These are phyloP conservation scores for Sparassis latifolia DNA, from an alignment of 1,284 basidiomycete genomes.

Conservation along the genomic window DNA sequence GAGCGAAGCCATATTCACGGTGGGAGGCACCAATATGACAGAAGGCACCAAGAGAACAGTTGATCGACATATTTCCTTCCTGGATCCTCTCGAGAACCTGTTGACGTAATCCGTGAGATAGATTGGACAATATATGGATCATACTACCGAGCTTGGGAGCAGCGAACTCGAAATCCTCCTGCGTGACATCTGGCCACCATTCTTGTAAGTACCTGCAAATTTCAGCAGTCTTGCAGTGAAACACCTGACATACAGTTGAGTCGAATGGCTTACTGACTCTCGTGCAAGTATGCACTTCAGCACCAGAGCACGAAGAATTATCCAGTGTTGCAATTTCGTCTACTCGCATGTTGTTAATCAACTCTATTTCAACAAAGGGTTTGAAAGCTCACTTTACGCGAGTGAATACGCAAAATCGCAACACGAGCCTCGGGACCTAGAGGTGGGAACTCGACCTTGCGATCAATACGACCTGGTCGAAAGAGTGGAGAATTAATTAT, in stretches of 20 bases:
- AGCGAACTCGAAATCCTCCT: slow-evolving; percentile 98
- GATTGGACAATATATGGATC: background rate
- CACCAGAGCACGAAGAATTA: slow-evolving; percentile 91
- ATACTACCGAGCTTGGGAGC: slow-evolving; percentile 72
- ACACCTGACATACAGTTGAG: background rate
- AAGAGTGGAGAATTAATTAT: slow-evolving; percentile 94
- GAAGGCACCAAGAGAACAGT: slow-evolving; percentile 58
- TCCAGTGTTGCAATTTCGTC: slow-evolving; percentile 98
- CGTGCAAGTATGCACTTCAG: slow-evolving; percentile 97
- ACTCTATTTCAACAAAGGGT: too few species aligned
- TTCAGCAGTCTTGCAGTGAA: background rate
- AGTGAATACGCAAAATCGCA: slow-evolving; percentile 95
- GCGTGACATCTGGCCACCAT: slow-evolving; percentile 92
- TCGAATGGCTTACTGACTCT: slow-evolving; percentile 70
- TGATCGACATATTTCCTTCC: slow-evolving; percentile 84
- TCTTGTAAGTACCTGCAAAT: slow-evolving; percentile 86
- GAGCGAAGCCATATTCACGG: too few species aligned
- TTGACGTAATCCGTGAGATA: too few species aligned
- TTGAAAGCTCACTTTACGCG: slow-evolving; percentile 67
- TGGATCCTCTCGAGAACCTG: slow-evolving; percentile 89
- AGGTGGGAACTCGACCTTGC: slow-evolving; percentile 99
- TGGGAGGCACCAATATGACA: too few species aligned
- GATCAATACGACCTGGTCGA: slow-evolving; percentile 94
- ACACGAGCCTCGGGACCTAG: slow-evolving; percentile 97
- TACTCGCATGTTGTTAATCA: slow-evolving; percentile 21